Percentiles rank a stretch among this genome's conserved stretches.
phyloP scores from a whole-genome alignment of 306 rosid genomes.

The Ceratonia siliqua region DNA sequence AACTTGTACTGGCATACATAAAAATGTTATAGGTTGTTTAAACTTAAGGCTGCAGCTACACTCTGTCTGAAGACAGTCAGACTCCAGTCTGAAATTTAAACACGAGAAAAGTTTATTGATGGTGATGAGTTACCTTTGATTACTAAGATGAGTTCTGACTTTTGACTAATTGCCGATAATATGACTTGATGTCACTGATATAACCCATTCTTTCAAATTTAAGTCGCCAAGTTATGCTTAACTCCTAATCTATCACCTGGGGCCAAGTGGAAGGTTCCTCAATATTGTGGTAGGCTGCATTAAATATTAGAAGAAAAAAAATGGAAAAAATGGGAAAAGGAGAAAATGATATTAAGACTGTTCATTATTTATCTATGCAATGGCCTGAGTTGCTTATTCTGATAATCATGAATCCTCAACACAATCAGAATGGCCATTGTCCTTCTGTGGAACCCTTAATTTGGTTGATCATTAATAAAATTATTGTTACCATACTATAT shows the following conservation, averaged over 20 bases:
- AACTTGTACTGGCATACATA: not conserved
- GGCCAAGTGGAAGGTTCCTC: not conserved
- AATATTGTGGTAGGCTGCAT: slow-evolving; percentile 21
- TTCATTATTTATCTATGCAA: not conserved
- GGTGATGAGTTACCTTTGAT: not conserved
- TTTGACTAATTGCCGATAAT: slow-evolving; percentile 1
- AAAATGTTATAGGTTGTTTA: not conserved
- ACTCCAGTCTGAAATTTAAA: slow-evolving; percentile 13
- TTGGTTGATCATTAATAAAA: not conserved
- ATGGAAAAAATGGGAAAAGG: not conserved
- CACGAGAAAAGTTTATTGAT: slow-evolving; percentile 12
- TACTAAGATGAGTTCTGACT: slow-evolving; percentile 23
- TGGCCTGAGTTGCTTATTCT: slow-evolving; percentile 9
- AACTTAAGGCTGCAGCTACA: slow-evolving; percentile 4
- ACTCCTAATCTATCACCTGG: not conserved
- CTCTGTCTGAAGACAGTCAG: slow-evolving; percentile 20
- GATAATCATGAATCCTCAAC: slow-evolving; percentile 16
- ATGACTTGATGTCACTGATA: slow-evolving; percentile 3
- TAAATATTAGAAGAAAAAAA: slow-evolving; percentile 1
- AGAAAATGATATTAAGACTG: slow-evolving; percentile 12
- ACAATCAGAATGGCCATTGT: not conserved
- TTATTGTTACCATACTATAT: not conserved
- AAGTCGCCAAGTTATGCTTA: slow-evolving; percentile 10
- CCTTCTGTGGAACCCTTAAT: slow-evolving; percentile 2
- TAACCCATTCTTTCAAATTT: slow-evolving; percentile 8